These are phyloP conservation scores for Tagetes patula DNA, from an alignment of 129 eudicot genomes.

Conservation along the genomic window DNA sequence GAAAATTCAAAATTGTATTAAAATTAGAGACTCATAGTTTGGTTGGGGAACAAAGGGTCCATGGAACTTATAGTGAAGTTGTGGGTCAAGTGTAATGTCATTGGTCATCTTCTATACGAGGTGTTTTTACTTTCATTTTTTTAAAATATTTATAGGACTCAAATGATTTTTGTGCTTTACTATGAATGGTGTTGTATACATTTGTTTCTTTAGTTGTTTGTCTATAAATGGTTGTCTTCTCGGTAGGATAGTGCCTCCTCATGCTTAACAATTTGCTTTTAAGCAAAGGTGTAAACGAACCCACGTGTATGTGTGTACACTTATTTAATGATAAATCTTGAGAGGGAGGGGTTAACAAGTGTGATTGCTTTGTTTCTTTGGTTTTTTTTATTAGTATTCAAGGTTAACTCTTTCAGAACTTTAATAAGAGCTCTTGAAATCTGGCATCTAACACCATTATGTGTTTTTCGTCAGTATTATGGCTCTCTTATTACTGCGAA, in stretches of 20 bases:
- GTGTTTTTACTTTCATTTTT: slow-evolving; percentile 30
- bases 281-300: too few relatives aligned
- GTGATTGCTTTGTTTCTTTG: too few relatives aligned
- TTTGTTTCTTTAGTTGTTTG: slow-evolving; percentile 25
- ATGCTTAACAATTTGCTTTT: slow-evolving; percentile 11
- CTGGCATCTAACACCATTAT: too few relatives aligned
- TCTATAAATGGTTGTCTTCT: slow-evolving; percentile 19
- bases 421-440: too few relatives aligned
- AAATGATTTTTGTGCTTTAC: slow-evolving; percentile 34
- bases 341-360: too few relatives aligned
- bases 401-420: too few relatives aligned
- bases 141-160: slow-evolving; percentile 14
- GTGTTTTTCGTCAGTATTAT: too few relatives aligned
- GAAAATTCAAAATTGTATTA: background rate
- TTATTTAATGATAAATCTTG: too few relatives aligned
- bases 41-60: slow-evolving; percentile 22
- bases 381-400: too few relatives aligned
- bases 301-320: too few relatives aligned
- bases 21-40: slow-evolving; percentile 2
- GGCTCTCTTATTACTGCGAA: too few relatives aligned
- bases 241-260: slow-evolving; percentile 5
- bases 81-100: slow-evolving; percentile 32
- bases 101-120: slow-evolving; percentile 4
- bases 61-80: slow-evolving; percentile 30
- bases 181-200: slow-evolving; percentile 24